A percentile compares a stretch with the other conserved stretches of the same genome.
These are phyloP conservation scores for Backusella morwellensis DNA, from an alignment of 192 early-diverging fungal genomes.

Conservation along the genomic window DNA sequence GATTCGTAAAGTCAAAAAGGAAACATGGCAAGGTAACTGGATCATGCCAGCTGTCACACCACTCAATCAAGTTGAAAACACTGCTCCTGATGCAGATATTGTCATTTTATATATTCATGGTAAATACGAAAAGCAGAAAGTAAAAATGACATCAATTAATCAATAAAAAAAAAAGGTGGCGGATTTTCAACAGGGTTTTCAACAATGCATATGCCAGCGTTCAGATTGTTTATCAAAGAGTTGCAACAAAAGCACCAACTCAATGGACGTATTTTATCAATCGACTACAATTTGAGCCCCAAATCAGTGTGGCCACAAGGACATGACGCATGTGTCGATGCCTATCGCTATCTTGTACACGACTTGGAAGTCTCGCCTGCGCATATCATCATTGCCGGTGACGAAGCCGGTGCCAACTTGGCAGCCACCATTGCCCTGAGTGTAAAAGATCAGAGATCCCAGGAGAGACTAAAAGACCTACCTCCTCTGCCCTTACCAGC, in stretches of 20 bases:
- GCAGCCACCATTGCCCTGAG: neutral
- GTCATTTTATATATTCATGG: constrained; percentile 19
- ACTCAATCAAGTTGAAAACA: neutral
- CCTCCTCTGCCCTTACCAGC: constrained; percentile 11
- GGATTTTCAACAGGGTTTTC: constrained; percentile 10
- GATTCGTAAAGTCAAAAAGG: neutral
- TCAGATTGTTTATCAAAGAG: neutral
- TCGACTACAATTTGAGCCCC: neutral
- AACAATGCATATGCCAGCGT: constrained; percentile 7
- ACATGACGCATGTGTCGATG: neutral
- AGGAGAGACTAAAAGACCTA: neutral
- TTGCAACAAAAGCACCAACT: neutral
- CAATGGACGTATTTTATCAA: neutral
- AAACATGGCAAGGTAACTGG: constrained; percentile 10
- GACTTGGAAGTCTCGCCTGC: neutral
- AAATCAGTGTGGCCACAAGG: constrained; percentile 6
- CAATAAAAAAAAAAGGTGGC: neutral
- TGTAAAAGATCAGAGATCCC: neutral
- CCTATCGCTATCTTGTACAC: constrained; percentile 13
- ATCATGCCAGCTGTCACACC: constrained; percentile 1
- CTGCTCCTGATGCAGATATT: neutral
- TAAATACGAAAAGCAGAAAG: neutral
- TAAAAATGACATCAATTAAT: neutral
- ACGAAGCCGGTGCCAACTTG: constrained; percentile 20
- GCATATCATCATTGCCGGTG: neutral